A percentile compares a stretch with the other conserved stretches of the same genome.
Evolutionary conservation across 768 basidiomycete species (phyloP).

Genomic region (Cubamyces lactineus): DNA sequence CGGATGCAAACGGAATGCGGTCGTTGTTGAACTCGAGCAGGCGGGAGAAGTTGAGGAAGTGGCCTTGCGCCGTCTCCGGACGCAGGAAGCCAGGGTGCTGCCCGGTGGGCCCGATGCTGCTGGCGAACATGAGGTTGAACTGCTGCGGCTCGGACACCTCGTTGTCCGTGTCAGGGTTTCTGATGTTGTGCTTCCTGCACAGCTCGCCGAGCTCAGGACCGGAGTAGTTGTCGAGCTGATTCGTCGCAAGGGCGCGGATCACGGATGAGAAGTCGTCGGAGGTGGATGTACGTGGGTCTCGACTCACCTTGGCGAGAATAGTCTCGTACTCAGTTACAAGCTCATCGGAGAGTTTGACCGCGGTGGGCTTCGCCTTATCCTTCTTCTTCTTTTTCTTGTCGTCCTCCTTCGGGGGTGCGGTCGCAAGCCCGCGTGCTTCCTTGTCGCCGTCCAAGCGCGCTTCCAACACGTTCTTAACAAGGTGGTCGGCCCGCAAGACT

Average conservation of each 20-base stretch:
- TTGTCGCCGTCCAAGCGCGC: constrained; percentile 88
- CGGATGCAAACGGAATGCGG: constrained; percentile 94
- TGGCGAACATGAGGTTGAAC: constrained; percentile 99
- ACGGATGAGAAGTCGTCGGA: constrained; percentile 8
- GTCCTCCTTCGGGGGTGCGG: constrained; percentile 51
- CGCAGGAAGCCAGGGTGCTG: constrained; percentile 96
- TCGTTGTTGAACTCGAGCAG: constrained; percentile 98
- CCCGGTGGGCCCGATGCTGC: constrained; percentile 96
- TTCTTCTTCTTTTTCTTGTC: constrained; percentile 69
- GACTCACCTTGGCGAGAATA: constrained; percentile 82
- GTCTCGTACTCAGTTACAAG: constrained; percentile 77
- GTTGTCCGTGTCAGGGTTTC: constrained; percentile 92
- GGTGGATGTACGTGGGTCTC: not conserved
- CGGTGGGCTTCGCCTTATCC: constrained; percentile 74
- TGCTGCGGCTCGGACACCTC: constrained; percentile 90
- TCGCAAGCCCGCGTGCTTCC: constrained; percentile 80
- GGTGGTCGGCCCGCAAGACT: constrained; percentile 94
- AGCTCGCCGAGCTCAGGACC: constrained; percentile 89
- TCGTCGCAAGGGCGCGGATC: constrained; percentile 14
- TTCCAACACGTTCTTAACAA: constrained; percentile 91
- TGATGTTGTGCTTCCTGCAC: constrained; percentile 76
- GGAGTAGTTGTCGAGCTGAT: constrained; percentile 89
- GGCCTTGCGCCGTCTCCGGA: constrained; percentile 97
- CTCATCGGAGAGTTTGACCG: constrained; percentile 74
- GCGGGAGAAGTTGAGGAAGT: constrained; percentile 97